phyloP scores from a whole-genome alignment of 176 grass and related monocot species.

The Hsuehochloa calcarea region DNA sequence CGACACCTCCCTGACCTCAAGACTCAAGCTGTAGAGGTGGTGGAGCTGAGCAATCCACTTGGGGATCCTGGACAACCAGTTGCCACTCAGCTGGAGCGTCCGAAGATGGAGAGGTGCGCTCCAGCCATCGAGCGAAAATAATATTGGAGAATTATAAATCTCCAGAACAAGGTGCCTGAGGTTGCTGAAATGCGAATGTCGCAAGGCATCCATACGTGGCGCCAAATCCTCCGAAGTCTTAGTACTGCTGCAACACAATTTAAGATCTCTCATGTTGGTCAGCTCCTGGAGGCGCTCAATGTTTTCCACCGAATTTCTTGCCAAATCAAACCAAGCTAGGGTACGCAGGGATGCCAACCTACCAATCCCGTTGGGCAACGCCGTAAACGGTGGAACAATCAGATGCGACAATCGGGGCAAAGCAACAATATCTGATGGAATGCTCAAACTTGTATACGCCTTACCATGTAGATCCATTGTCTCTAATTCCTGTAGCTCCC shows the following conservation, averaged over 20 bases:
- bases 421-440: conserved; percentile 1
- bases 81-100: not conserved
- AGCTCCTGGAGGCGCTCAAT: not conserved
- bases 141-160: no score
- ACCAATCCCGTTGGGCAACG: not conserved
- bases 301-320: not conserved
- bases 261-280: not conserved
- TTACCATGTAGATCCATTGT: not conserved
- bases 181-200: not conserved
- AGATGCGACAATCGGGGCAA: not conserved
- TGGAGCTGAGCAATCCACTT: not conserved
- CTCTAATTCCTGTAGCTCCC: not conserved
- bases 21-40: not conserved
- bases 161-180: not conserved
- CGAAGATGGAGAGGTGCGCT: not conserved
- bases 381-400: not conserved
- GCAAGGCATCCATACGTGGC: not conserved
- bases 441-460: no score
- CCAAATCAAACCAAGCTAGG: not conserved
- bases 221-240: not conserved
- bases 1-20: not conserved
- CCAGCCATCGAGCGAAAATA: not conserved
- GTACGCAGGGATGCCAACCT: not conserved
- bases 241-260: not conserved
- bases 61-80: not conserved